A percentile compares a stretch with the other conserved stretches of the same genome.
These are phyloP conservation scores for Wickerhamiella parazyma DNA, from an alignment of 805 yeast species.

Conservation along the genomic window DNA sequence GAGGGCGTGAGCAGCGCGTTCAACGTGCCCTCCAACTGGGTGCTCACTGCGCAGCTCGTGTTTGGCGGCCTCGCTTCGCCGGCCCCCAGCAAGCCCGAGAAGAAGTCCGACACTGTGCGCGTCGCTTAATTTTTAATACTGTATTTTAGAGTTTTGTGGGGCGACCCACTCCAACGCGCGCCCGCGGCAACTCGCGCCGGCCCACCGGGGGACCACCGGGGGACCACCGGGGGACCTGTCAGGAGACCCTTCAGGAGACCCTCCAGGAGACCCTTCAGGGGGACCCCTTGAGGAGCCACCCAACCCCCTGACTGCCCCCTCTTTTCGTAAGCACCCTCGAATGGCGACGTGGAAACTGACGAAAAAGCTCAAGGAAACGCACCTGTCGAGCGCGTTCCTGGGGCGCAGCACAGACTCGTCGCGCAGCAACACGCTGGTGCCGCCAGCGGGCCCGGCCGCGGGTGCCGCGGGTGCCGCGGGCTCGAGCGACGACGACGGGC, in stretches of 20 bases:
- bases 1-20: slow-evolving; percentile 28
- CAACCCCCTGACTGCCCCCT: background rate
- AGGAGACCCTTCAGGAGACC: too few species aligned
- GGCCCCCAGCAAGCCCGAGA: slow-evolving; percentile 6
- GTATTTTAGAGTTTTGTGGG: too few species aligned
- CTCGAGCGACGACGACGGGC: background rate
- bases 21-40: slow-evolving; percentile 32
- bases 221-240: too few species aligned
- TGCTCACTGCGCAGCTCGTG: slow-evolving; percentile 36
- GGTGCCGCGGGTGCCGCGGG: background rate
- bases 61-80: slow-evolving; percentile 30
- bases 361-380: slow-evolving; percentile 34
- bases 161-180: too few species aligned
- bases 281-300: too few species aligned
- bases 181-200: too few species aligned
- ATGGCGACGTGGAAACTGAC: slow-evolving; percentile 33
- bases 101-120: background rate
- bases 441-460: background rate
- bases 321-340: slow-evolving; percentile 4
- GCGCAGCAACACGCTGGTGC: slow-evolving; percentile 10
- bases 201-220: too few species aligned
- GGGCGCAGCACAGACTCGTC: slow-evolving; percentile 8
- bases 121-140: background rate
- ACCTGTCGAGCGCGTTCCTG: slow-evolving; percentile 22
- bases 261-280: too few species aligned